Evolutionary conservation across 345 rosid species (phyloP).

Genomic region (Rhizophora apiculata): DNA sequence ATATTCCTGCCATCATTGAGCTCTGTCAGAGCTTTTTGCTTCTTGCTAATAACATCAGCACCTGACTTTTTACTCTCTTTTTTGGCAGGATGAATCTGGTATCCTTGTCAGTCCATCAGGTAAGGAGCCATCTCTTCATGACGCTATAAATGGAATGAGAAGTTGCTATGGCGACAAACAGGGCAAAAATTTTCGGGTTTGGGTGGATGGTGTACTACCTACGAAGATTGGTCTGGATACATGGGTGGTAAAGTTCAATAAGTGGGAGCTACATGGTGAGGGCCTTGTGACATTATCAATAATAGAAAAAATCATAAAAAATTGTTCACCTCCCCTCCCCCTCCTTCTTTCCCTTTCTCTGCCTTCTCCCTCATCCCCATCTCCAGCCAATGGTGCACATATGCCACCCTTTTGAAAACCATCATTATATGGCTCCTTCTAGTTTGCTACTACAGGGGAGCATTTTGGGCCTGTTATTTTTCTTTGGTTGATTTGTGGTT

Average conservation of each 20-base stretch:
- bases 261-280: constrained; percentile 51
- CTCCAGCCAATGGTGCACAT: too few relatives aligned
- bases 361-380: too few relatives aligned
- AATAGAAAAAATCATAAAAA: too few relatives aligned
- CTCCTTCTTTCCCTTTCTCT: too few relatives aligned
- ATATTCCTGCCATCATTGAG: not conserved
- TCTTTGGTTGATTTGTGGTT: too few relatives aligned
- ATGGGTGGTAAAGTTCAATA: constrained; percentile 71
- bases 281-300: not conserved
- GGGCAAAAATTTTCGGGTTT: constrained; percentile 66
- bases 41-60: not conserved
- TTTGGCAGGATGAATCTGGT: constrained; percentile 56
- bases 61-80: not conserved
- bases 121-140: constrained; percentile 50
- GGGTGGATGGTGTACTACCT: constrained; percentile 74
- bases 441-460: too few relatives aligned
- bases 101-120: constrained; percentile 73
- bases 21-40: not conserved
- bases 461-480: too few relatives aligned
- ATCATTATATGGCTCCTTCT: too few relatives aligned
- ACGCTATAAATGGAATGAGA: constrained; percentile 45
- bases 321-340: too few relatives aligned
- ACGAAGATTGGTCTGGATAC: constrained; percentile 51
- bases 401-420: too few relatives aligned
- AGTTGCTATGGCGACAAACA: constrained; percentile 67